Evolutionary conservation across 1,139 yeast species (phyloP).

Genomic region (Hemisphaericaspora xylofermentans): DNA sequence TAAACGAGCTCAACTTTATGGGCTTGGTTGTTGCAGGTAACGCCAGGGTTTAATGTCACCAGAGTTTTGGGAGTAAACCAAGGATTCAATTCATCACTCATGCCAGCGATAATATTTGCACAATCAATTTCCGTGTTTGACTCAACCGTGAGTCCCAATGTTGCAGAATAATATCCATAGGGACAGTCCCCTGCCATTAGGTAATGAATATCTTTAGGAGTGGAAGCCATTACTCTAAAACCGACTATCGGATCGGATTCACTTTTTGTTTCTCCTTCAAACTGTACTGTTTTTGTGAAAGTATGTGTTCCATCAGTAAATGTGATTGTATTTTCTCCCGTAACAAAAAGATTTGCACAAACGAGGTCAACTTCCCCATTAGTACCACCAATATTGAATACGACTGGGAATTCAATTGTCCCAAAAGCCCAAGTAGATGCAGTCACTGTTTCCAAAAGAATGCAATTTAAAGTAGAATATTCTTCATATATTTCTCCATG

Average conservation of each 20-base stretch:
- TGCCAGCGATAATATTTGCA: no score
- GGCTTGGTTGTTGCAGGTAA: no score
- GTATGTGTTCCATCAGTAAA: constrained; percentile 28
- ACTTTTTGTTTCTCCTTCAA: constrained; percentile 14
- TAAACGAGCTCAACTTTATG: no score
- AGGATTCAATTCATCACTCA: no score
- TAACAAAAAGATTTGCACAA: constrained; percentile 19
- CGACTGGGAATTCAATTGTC: constrained; percentile 24
- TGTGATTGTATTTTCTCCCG: constrained; percentile 27
- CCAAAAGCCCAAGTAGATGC: constrained; percentile 22
- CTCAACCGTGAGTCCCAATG: no score
- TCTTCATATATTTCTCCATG: constrained; percentile 23
- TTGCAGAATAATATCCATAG: constrained; percentile 24
- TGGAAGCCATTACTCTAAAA: no score
- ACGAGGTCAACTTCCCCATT: constrained; percentile 20
- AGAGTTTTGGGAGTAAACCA: no score
- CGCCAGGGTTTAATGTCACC: no score
- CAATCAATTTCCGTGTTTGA: no score
- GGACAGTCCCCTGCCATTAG: constrained; percentile 24
- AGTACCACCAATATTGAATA: constrained; percentile 28
- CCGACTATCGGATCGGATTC: no score
- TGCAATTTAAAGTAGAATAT: constrained; percentile 22
- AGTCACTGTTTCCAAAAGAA: constrained; percentile 20
- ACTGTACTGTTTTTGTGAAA: constrained; percentile 20
- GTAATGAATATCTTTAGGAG: constrained; percentile 16